Percentiles rank a stretch among this genome's conserved stretches.
phyloP scores from a whole-genome alignment of 2,329 filamentous ascomycete genomes.

The Alternaria ethzedia region DNA sequence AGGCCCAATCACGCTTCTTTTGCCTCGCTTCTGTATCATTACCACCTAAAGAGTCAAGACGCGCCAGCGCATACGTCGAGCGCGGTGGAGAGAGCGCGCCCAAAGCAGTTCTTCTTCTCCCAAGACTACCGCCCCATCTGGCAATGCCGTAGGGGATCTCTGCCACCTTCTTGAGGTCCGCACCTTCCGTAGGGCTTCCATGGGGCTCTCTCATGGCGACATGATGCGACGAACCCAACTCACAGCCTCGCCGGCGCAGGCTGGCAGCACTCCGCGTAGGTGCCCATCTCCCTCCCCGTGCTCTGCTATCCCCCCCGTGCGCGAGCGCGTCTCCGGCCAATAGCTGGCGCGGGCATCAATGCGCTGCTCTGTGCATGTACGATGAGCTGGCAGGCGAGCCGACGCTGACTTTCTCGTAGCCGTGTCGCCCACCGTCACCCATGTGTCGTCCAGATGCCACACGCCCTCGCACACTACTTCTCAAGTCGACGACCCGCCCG shows the following conservation, averaged over 20 bases:
- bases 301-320: slow-evolving; percentile 3
- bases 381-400: slow-evolving; percentile 49
- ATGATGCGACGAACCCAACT: slow-evolving; percentile 46
- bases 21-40: slow-evolving; percentile 17
- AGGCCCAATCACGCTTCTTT: slow-evolving; percentile 19
- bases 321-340: slow-evolving; percentile 26
- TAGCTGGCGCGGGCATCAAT: slow-evolving; percentile 37
- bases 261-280: slow-evolving; percentile 64
- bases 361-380: slow-evolving; percentile 39
- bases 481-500: slow-evolving; percentile 56
- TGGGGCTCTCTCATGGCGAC: slow-evolving; percentile 31
- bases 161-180: slow-evolving; percentile 6
- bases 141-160: slow-evolving; percentile 25
- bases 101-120: slow-evolving; percentile 22
- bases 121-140: slow-evolving; percentile 26
- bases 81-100: slow-evolving; percentile 20
- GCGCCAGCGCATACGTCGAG: slow-evolving; percentile 31
- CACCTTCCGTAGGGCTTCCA: slow-evolving; percentile 12
- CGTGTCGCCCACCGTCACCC: slow-evolving; percentile 59
- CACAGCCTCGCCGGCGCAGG: slow-evolving; percentile 63
- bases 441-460: slow-evolving; percentile 61
- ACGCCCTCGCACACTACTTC: slow-evolving; percentile 60
- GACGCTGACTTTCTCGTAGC: slow-evolving; percentile 51
- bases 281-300: slow-evolving; percentile 36
- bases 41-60: slow-evolving; percentile 19